Percentiles rank a stretch among this genome's conserved stretches.
Conservation (phyloP, 2,329 filamentous ascomycete genomes). For the Teratosphaeria zuluensis region DNA sequence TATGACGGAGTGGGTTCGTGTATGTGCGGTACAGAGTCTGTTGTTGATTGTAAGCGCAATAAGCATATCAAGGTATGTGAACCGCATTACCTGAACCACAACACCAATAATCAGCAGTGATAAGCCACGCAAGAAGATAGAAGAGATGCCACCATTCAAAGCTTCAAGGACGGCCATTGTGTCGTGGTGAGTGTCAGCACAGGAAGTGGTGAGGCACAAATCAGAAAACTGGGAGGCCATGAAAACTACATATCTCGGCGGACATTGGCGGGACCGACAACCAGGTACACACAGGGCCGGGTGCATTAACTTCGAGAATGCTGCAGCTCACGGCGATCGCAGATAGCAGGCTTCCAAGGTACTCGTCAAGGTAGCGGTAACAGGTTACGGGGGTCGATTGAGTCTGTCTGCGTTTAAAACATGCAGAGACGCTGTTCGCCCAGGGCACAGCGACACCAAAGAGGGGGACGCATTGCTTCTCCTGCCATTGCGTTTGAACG, state of each 20-base stretch:
- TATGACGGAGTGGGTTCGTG: conserved; percentile 14
- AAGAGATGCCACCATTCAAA: neutral
- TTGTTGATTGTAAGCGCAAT: neutral
- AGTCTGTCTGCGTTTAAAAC: no score
- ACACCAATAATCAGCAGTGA: neutral
- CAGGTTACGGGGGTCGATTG: no score
- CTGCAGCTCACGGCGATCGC: neutral
- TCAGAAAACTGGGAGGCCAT: neutral
- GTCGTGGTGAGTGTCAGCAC: neutral
- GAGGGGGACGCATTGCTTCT: no score
- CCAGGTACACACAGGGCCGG: neutral
- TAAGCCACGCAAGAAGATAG: neutral
- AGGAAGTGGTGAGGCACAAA: neutral
- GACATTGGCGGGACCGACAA: neutral
- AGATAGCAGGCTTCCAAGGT: neutral
- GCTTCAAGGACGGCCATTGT: neutral
- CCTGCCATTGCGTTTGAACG: no score
- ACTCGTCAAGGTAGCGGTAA: no score
- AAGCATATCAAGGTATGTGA: neutral
- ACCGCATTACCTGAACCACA: neutral
- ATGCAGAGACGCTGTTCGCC: no score
- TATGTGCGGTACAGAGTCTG: neutral
- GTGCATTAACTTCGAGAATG: neutral
- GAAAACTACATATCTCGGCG: neutral
- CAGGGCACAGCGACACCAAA: no score